Evolutionary conservation across 108 stramenopile genomes (phyloP), one percentile per base, ranked within the genome.

Genomic region (Parmales sp.): DNA sequence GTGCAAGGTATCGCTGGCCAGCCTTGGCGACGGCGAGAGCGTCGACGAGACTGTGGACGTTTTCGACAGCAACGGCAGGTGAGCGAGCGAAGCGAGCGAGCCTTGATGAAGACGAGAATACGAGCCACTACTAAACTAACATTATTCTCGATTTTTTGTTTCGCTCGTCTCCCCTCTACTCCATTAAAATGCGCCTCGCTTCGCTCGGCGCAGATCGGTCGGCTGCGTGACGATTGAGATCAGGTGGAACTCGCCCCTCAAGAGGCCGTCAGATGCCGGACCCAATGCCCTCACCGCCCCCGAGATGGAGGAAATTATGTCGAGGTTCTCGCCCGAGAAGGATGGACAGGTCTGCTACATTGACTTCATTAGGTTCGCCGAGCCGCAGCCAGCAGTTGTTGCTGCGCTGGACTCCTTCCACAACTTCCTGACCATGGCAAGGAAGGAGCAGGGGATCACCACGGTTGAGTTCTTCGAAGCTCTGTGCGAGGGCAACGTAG

Each of bases 311-410:
- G 71, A 71, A 28, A 60, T 76, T 38, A 73, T 78, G 69, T 54
- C 67, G 19, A 31, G 68, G 1, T 78, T 78, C 39, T 75, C 74
- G 46, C 77, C 77, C 3, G 70, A 75, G 19, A 78, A 78, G 63
- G 77, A 78, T 51, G 77, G 77, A 16, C 74, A 76, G 75, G 77
- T 75, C 25, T 44, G 66, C 45, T 78, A 76, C 43, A 29, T 74
- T 3, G 72, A 60, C 39, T 78, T 78, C n/a, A 48, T 78, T 20
- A 49, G 72, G 37, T 68, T 65, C 23, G 64, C 63, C 26, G 77
- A 76, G 1, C 75, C 77, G 38, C 72, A 75, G 26, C 77, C 76
- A 0, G 54, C 72, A 18, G 77, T 78, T 16, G 23, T 54, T 2
- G 68, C 75, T 22, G 77, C 77, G 4, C 44, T 75, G 6, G 28